Conservation (phyloP, 2,329 filamentous ascomycete species). For the Cordyceps tenuipes region DNA sequence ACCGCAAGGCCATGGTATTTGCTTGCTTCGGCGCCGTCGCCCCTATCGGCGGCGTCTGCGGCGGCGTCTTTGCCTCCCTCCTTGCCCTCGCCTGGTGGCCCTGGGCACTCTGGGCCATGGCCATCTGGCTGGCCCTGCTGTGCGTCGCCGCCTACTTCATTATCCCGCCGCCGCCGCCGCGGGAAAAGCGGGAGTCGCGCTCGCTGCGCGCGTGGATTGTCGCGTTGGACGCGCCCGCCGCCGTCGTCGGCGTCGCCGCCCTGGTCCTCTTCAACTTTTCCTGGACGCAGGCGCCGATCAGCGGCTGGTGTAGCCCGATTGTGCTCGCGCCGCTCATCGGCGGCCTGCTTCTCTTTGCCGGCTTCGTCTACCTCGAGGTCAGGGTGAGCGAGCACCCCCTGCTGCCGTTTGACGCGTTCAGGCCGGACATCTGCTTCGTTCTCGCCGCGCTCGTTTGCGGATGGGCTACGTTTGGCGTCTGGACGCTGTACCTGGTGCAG, state of each 20-base stretch:
- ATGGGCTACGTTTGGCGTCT: slow-evolving; percentile 47
- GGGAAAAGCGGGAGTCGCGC: slow-evolving; percentile 12
- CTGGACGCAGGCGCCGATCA: slow-evolving; percentile 56
- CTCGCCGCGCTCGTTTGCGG: slow-evolving; percentile 45
- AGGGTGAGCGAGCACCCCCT: slow-evolving; percentile 41
- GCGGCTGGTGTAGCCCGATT: slow-evolving; percentile 49
- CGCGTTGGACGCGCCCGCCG: slow-evolving; percentile 33
- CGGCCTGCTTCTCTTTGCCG: slow-evolving; percentile 42
- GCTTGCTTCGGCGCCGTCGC: slow-evolving; percentile 38
- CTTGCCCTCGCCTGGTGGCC: slow-evolving; percentile 39
- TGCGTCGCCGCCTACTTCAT: slow-evolving; percentile 23
- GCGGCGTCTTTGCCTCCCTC: slow-evolving; percentile 32
- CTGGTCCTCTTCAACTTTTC: slow-evolving; percentile 58
- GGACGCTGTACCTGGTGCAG: slow-evolving; percentile 43
- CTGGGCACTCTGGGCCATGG: slow-evolving; percentile 37
- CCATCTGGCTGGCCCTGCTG: slow-evolving; percentile 27
- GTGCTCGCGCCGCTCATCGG: slow-evolving; percentile 50
- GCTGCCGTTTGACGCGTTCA: slow-evolving; percentile 43
- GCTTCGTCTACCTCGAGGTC: slow-evolving; percentile 51
- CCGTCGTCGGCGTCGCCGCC: slow-evolving; percentile 39
- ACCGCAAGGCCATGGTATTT: slow-evolving; percentile 53
- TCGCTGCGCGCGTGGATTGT: slow-evolving; percentile 15
- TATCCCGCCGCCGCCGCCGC: slow-evolving; percentile 26
- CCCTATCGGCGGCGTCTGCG: slow-evolving; percentile 37
- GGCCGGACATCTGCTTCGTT: slow-evolving; percentile 45